Base-by-base conservation (phyloP, 73 alveolate species). In the Paramecium sonneborni region DNA sequence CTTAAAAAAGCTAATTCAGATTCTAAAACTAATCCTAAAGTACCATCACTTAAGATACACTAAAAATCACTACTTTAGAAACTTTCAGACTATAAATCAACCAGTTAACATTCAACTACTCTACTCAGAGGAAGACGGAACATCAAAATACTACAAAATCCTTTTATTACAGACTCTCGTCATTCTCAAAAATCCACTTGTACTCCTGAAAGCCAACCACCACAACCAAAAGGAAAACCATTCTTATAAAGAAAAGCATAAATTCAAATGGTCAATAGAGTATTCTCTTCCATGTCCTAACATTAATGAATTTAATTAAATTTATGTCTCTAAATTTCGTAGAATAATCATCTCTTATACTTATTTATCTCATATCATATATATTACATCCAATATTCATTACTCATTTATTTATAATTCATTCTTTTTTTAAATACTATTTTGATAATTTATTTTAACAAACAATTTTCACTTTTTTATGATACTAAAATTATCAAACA, bases 181-280 rank as follows among this genome's bases (percentile, higher is more conserved):
- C 8, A 52, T 52, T 52, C 68, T 52, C 23, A 52, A 52, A 52
- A 52, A 52, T 52, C 68, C 8, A 52, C 68, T 18, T 52, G 67
- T 34, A 74, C 37, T 2, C 10, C 56, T 9, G 58, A 35, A 28
- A 46, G 69, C 6, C 69, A 39, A 39, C 74, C 90, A 11, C 55
- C 90, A 10, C 20, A 32, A 67, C 55, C 90, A 1, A 30, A 79
- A 44, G 74, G 90, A 46, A 39, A 46, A 24, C 24, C 76, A 18
- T 79, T 79, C 23, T 44, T 79, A 44, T 34, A 79, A 79, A 79
- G 90, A 46, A 79, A 44, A 44, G 76, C 90, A 9, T 44, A 79
- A 79, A 23, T 43, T 20, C 28, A 79, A 46, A 44, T 79, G 55
- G 44, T 79, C 32, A 79, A 44, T 44, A 79, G 90, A 79, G 55